Percentiles rank a stretch among this genome's conserved stretches.
These are phyloP conservation scores for Alnus glutinosa DNA, from an alignment of 306 rosid genomes.

Conservation along the genomic window DNA sequence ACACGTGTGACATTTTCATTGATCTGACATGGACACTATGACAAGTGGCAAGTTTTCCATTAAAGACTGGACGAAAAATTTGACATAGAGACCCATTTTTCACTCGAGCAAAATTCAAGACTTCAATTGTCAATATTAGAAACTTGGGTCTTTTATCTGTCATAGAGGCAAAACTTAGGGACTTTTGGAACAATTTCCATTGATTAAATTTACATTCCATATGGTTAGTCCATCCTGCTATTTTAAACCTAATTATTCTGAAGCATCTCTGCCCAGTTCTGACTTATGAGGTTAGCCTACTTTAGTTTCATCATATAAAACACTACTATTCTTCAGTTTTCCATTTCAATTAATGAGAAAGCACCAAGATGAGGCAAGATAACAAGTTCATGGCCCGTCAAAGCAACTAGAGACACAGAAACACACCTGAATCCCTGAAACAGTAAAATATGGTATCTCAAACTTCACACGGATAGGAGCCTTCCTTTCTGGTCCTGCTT, in stretches of 20 bases:
- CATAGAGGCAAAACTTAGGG: no score
- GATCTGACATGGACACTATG: no score
- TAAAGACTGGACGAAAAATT: no score
- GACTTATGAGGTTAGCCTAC: neutral
- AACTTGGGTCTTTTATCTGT: no score
- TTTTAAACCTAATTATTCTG: neutral
- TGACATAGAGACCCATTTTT: no score
- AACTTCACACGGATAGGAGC: slow-evolving; percentile 96
- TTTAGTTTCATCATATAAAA: neutral
- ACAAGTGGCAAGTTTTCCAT: no score
- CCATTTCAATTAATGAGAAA: neutral
- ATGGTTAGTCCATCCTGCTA: neutral
- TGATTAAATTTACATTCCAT: no score
- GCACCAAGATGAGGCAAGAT: neutral
- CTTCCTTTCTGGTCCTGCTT: slow-evolving; percentile 85
- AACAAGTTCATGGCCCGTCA: no score
- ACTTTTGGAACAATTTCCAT: no score
- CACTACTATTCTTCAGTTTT: neutral
- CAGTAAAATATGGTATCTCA: slow-evolving; percentile 97
- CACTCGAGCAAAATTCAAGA: no score
- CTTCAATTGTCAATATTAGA: no score
- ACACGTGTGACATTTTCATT: no score
- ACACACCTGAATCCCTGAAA: slow-evolving; percentile 91
- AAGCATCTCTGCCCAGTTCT: neutral
- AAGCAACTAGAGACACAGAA: neutral